Conservation (phyloP, 2,329 filamentous ascomycete genomes). For the Ceratocystis lukuohia region DNA sequence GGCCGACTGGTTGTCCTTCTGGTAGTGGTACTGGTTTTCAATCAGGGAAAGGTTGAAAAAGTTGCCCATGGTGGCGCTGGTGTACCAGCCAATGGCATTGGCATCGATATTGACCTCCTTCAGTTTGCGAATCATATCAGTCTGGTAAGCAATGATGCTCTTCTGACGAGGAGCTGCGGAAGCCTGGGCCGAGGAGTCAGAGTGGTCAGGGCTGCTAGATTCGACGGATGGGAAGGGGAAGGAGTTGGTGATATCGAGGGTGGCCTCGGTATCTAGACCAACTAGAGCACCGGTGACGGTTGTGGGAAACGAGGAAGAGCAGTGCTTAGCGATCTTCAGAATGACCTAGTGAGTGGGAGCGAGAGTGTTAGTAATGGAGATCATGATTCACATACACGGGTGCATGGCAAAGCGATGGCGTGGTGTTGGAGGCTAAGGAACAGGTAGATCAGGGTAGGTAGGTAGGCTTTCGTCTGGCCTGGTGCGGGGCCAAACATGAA, state of each 20-base stretch:
- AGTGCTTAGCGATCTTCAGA: conserved; percentile 97
- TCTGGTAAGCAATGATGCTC: conserved; percentile 75
- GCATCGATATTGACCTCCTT: conserved; percentile 97
- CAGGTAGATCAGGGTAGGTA: conserved; percentile 17
- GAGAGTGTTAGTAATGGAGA: conserved; percentile 2
- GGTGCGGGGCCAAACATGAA: conserved; percentile 27
- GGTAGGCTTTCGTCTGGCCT: conserved; percentile 12
- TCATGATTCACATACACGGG: neutral
- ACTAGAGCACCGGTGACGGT: conserved; percentile 81
- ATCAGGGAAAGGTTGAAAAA: conserved; percentile 91
- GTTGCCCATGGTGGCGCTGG: conserved; percentile 96
- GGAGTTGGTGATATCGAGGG: conserved; percentile 82
- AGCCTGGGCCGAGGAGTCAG: conserved; percentile 59
- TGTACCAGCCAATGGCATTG: conserved; percentile 98
- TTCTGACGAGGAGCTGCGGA: conserved; percentile 86
- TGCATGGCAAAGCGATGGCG: neutral
- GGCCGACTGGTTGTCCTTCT: conserved; percentile 83
- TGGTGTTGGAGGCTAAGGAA: neutral
- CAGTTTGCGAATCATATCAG: conserved; percentile 92
- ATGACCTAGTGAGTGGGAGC: conserved; percentile 48
- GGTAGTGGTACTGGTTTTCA: conserved; percentile 96
- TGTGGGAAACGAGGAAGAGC: conserved; percentile 74
- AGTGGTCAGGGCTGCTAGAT: conserved; percentile 54
- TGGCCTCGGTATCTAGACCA: conserved; percentile 74
- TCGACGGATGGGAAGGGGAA: conserved; percentile 88